Base-by-base conservation (phyloP, 805 yeast genomes). In the Barnettozyma vustinii region DNA sequence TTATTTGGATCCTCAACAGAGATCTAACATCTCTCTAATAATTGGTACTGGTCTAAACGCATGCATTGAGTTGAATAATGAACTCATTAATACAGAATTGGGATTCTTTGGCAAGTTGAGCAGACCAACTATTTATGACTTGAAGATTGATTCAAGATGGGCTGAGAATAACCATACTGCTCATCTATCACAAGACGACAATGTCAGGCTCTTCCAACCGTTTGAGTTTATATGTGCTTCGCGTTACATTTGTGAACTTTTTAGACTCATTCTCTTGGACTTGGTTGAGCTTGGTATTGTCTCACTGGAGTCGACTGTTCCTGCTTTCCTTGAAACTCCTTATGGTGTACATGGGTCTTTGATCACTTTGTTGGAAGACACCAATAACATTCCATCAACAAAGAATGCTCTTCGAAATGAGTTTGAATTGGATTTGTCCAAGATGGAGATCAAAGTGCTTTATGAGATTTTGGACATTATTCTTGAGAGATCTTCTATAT, bases 41-140 rank as follows among this genome's bases (percentile, higher is more conserved):
- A 62, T 83, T 45, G 90, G 91, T 1, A 84, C 91, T 3, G 91
- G 91, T 1, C 63, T 79, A 46, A 84, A 84, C 56, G 62, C 79
- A 33, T 79, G 64, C 68, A 79, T 66, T 56, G 68, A 18, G 25
- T 61, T 66, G 30, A 55, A 55, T 8, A 52, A 61, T 9, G 44
- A 52, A 1, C 61, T 79, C 20, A 52, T 72, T 42, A 81, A 81
- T 61, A 64, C 76, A n/a, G 86, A 81, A 54, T 57, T 79, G 27
- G 78, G 84, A 3, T 71, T 78, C 44, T 80, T 80, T 60, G 84
- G 83, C 4, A 62, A 67, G 5, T 54, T 69, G 52, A 52, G 52
- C 3, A 55, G 66, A 20, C 59, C 73, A 9, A 74, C 70, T 16
- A 67, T 64, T 47, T 72, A 67, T 55, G 79, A 75, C 56, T 44